Percentiles rank a stretch among this genome's conserved stretches.
Conservation (phyloP, 1,139 yeast genomes). For the Magnusiomyces paraingens region DNA sequence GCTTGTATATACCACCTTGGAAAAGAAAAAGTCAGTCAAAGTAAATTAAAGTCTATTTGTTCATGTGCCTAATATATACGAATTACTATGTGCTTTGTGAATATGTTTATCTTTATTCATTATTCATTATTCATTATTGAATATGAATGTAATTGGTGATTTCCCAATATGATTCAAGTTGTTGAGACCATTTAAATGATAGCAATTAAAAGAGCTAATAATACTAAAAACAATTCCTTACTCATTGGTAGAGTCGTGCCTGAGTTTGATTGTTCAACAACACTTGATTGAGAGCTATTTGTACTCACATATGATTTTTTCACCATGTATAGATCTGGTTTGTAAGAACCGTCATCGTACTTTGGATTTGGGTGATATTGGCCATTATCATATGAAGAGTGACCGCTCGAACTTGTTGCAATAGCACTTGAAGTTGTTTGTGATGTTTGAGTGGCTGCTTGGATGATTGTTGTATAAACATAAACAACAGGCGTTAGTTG, state of each 20-base stretch:
- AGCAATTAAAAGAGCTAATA: too few relatives aligned
- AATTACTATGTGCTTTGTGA: too few relatives aligned
- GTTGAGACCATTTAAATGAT: too few relatives aligned
- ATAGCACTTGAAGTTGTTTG: background rate
- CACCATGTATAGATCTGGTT: background rate
- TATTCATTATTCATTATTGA: too few relatives aligned
- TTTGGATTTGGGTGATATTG: background rate
- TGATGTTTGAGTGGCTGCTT: background rate
- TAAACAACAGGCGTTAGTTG: background rate
- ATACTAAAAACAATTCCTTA: too few relatives aligned
- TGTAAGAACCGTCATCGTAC: slow-evolving; percentile 3
- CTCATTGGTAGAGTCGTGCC: too few relatives aligned
- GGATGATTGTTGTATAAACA: background rate
- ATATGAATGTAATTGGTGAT: too few relatives aligned
- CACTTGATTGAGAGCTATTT: background rate
- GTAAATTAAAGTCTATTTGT: too few relatives aligned
- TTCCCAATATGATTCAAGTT: too few relatives aligned
- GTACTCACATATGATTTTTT: background rate
- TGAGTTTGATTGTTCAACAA: background rate
- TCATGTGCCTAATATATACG: too few relatives aligned
- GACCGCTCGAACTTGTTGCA: background rate
- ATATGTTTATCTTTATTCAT: too few relatives aligned
- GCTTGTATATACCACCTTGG: slow-evolving; percentile 4
- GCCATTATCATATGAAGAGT: background rate
- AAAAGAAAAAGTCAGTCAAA: background rate